A percentile compares a stretch with the other conserved stretches of the same genome.
These are phyloP conservation scores for Penicillium parvum DNA, from an alignment of 495 filamentous ascomycete species.

Conservation along the genomic window DNA sequence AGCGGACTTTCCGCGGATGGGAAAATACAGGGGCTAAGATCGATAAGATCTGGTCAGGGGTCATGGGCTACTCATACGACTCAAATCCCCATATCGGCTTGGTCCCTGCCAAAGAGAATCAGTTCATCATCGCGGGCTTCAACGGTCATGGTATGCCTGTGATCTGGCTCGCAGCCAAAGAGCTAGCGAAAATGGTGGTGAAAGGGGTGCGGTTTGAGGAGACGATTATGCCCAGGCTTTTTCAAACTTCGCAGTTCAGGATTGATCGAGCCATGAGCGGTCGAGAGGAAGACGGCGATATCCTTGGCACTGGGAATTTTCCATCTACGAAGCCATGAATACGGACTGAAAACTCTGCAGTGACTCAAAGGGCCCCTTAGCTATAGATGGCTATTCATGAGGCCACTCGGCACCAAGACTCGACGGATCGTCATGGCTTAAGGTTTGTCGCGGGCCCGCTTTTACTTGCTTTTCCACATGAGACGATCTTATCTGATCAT, in stretches of 20 bases:
- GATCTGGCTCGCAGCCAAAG: slow-evolving; percentile 39
- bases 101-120: slow-evolving; percentile 37
- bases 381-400: too few relatives aligned
- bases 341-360: too few relatives aligned
- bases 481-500: too few relatives aligned
- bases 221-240: slow-evolving; percentile 31
- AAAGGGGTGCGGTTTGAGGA: slow-evolving; percentile 32
- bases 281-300: slow-evolving; percentile 16
- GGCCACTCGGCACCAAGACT: too few relatives aligned
- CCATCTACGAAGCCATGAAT: slow-evolving; percentile 12
- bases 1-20: slow-evolving; percentile 41
- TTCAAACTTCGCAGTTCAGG: slow-evolving; percentile 24
- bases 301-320: slow-evolving; percentile 14
- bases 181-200: slow-evolving; percentile 43
- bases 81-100: slow-evolving; percentile 45
- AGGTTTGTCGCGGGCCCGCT: too few relatives aligned
- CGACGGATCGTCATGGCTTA: too few relatives aligned
- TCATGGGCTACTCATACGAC: slow-evolving; percentile 44
- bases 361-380: too few relatives aligned
- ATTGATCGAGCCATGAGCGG: slow-evolving; percentile 17
- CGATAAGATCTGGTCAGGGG: slow-evolving; percentile 47
- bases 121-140: slow-evolving; percentile 49
- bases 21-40: slow-evolving; percentile 37
- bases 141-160: slow-evolving; percentile 54
- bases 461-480: too few relatives aligned